phyloP scores from a whole-genome alignment of 2,329 filamentous ascomycete species.

The Teratosphaeria pseudoeucalypti region DNA sequence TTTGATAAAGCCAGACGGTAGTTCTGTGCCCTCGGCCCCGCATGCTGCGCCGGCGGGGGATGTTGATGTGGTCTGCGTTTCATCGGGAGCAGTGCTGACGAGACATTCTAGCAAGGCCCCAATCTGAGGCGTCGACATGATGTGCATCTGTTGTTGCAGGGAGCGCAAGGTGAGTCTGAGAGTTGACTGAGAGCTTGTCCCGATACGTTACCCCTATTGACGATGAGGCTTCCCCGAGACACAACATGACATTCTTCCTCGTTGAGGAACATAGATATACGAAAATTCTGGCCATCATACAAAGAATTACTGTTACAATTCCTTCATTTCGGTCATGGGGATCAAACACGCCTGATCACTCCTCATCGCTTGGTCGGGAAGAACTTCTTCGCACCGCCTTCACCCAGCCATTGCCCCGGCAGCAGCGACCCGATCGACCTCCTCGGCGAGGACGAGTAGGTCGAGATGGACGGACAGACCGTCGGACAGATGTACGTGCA shows the following conservation, averaged over 20 bases:
- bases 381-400: background rate
- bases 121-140: background rate
- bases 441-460: background rate
- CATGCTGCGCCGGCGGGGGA: background rate
- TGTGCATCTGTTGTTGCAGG: background rate
- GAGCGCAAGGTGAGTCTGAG: background rate
- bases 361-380: background rate
- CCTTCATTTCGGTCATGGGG: background rate
- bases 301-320: background rate
- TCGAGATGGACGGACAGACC: background rate
- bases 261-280: background rate
- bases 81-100: background rate
- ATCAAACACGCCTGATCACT: background rate
- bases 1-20: background rate
- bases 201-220: background rate
- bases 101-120: background rate
- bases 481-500: background rate
- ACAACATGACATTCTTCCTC: background rate
- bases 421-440: constrained; percentile 1
- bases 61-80: background rate
- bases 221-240: background rate
- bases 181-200: background rate
- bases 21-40: background rate
- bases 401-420: constrained; percentile 1
- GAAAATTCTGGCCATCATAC: background rate